These are phyloP conservation scores for Naganishia vaughanmartiniae DNA, from an alignment of 768 basidiomycete genomes.

Conservation along the genomic window DNA sequence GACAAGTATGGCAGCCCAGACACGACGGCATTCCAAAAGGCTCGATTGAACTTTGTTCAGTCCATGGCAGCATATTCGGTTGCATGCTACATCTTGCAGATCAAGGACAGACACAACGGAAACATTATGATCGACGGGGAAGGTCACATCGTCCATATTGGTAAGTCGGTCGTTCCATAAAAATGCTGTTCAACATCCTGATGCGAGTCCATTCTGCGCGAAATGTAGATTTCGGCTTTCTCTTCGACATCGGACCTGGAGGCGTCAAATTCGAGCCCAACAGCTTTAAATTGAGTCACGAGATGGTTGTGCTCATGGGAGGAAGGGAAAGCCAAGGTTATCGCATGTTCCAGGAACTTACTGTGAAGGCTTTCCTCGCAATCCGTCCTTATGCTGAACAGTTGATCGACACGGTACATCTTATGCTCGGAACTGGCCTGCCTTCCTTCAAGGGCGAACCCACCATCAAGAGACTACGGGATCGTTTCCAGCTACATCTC, in stretches of 20 bases:
- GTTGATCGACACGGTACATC: constrained; percentile 76
- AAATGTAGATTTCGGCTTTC: constrained; percentile 34
- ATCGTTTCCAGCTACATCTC: constrained; percentile 77
- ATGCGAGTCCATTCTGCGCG: constrained; percentile 32
- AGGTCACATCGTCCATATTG: constrained; percentile 94
- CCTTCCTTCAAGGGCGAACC: constrained; percentile 96
- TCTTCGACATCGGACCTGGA: constrained; percentile 64
- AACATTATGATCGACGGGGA: constrained; percentile 99
- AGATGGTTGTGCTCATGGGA: constrained; percentile 98
- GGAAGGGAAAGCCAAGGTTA: constrained; percentile 92
- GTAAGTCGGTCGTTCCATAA: constrained; percentile 53
- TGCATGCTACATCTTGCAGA: constrained; percentile 94
- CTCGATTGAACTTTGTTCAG: constrained; percentile 92
- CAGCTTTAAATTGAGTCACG: constrained; percentile 97
- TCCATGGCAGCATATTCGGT: constrained; percentile 99
- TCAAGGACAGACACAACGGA: constrained; percentile 98
- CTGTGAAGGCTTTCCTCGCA: constrained; percentile 93
- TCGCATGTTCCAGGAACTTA: constrained; percentile 85
- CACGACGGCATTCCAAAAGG: constrained; percentile 82
- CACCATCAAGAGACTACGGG: constrained; percentile 80
- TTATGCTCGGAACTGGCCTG: constrained; percentile 92
- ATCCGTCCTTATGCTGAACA: constrained; percentile 92
- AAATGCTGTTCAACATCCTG: not conserved
- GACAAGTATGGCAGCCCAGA: constrained; percentile 89
- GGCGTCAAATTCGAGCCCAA: constrained; percentile 98